phyloP scores from a whole-genome alignment of 345 rosid genomes.

The Passiflora organensis region DNA sequence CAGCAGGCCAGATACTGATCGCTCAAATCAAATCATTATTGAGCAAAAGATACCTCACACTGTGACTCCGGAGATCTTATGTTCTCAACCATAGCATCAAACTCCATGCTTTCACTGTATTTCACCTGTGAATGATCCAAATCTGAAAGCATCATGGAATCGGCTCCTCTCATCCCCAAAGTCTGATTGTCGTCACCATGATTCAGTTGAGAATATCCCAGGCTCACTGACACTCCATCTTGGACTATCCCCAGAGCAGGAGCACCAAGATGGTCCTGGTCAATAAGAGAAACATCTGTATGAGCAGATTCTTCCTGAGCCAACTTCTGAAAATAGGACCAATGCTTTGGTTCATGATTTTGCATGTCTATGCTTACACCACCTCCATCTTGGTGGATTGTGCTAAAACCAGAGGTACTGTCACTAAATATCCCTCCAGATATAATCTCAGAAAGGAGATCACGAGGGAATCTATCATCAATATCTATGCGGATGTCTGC shows the following conservation, averaged over 20 bases:
- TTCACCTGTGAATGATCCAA: conserved; percentile 30
- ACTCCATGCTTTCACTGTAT: conserved; percentile 55
- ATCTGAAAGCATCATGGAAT: conserved; percentile 21
- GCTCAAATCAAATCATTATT: conserved; percentile 23
- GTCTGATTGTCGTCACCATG: conserved; percentile 39
- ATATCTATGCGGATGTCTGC: conserved; percentile 79
- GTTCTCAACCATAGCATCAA: conserved; percentile 62
- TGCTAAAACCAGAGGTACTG: conserved; percentile 34
- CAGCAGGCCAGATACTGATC: conserved; percentile 6
- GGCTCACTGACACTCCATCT: conserved; percentile 35
- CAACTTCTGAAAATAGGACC: conserved; percentile 87
- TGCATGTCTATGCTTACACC: conserved; percentile 64
- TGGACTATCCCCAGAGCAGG: conserved; percentile 26
- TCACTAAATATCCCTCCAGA: conserved; percentile 52
- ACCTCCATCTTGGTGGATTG: conserved; percentile 49
- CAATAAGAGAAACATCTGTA: conserved; percentile 53
- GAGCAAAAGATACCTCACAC: conserved; percentile 45
- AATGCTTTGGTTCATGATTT: conserved; percentile 66
- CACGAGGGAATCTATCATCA: conserved; percentile 77
- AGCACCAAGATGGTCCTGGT: conserved; percentile 42
- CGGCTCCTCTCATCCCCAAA: conserved; percentile 28
- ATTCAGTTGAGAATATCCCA: conserved; percentile 34
- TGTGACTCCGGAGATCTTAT: conserved; percentile 44
- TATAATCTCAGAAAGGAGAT: conserved; percentile 73
- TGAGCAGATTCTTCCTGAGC: conserved; percentile 59